Evolutionary conservation across 1,139 yeast species (phyloP).

Genomic region (Debaryomyces sp.): DNA sequence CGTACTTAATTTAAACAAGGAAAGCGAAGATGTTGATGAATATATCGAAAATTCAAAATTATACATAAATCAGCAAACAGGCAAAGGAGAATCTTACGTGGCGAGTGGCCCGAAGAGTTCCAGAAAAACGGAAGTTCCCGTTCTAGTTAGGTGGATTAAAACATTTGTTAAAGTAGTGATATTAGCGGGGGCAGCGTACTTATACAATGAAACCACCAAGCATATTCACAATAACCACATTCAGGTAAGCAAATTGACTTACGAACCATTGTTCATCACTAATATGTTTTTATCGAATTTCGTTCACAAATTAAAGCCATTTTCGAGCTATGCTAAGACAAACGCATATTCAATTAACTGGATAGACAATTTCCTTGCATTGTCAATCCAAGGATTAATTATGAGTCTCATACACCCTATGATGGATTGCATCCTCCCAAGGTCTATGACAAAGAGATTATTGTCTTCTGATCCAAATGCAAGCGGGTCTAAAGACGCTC

Average conservation of each 20-base stretch:
- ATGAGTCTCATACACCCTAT: constrained; percentile 68
- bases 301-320: constrained; percentile 32
- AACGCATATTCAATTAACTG: constrained; percentile 5
- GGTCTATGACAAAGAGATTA: constrained; percentile 28
- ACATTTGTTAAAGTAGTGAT: constrained; percentile 28
- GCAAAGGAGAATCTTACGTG: neutral
- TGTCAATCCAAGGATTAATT: constrained; percentile 55
- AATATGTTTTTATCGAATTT: constrained; percentile 36
- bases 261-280: constrained; percentile 38
- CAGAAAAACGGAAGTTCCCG: neutral
- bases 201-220: constrained; percentile 53
- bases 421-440: constrained; percentile 53
- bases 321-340: constrained; percentile 7
- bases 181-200: constrained; percentile 47
- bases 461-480: constrained; percentile 39
- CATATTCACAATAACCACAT: constrained; percentile 55
- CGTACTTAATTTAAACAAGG: constrained; percentile 35
- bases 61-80: neutral
- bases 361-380: constrained; percentile 30
- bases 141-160: neutral
- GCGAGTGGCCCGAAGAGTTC: neutral
- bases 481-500: constrained; percentile 25
- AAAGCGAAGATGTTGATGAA: constrained; percentile 20
- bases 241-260: constrained; percentile 31
- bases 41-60: constrained; percentile 5